Percentiles rank a stretch among this genome's conserved stretches.
Evolutionary conservation across 306 rosid species (phyloP).

Genomic region (Arachis hypogaea): DNA sequence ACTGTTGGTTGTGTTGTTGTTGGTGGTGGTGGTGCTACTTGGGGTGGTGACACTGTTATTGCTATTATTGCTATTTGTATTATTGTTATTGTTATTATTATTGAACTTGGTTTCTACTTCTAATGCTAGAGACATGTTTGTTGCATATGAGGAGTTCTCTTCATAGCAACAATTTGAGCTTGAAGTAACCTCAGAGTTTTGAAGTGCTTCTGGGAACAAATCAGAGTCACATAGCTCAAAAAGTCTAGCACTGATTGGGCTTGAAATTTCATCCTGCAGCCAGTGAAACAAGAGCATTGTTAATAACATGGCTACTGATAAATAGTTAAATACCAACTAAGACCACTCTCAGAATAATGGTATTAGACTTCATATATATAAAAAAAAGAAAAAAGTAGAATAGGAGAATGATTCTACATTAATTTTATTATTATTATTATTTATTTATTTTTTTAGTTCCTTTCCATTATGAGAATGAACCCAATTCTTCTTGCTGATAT

Average conservation of each 20-base stretch:
- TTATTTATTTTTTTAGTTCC: too few species aligned
- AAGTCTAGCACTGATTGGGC: conserved; percentile 67
- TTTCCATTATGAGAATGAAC: conserved; percentile 25
- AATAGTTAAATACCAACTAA: neutral
- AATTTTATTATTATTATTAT: conserved; percentile 1
- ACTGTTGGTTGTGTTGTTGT: conserved; percentile 43
- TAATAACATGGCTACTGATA: conserved; percentile 34
- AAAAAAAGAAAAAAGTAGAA: conserved; percentile 30
- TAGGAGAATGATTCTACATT: conserved; percentile 48
- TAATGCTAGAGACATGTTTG: conserved; percentile 50
- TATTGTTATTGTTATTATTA: conserved; percentile 46
- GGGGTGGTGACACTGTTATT: conserved; percentile 35
- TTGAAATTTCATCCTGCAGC: conserved; percentile 91
- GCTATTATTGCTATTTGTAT: conserved; percentile 7
- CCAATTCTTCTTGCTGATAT: conserved; percentile 31
- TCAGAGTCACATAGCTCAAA: conserved; percentile 75
- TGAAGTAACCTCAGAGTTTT: conserved; percentile 81
- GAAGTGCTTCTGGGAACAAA: conserved; percentile 72
- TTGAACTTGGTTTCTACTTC: conserved; percentile 58
- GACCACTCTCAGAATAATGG: neutral
- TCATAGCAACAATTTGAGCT: conserved; percentile 82
- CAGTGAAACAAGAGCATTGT: conserved; percentile 38
- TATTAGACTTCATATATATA: conserved; percentile 35
- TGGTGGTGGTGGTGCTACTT: conserved; percentile 40
- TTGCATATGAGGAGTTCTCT: conserved; percentile 67